These are phyloP conservation scores for Spiraea crenata DNA, from an alignment of 331 rosid genomes.

Conservation along the genomic window DNA sequence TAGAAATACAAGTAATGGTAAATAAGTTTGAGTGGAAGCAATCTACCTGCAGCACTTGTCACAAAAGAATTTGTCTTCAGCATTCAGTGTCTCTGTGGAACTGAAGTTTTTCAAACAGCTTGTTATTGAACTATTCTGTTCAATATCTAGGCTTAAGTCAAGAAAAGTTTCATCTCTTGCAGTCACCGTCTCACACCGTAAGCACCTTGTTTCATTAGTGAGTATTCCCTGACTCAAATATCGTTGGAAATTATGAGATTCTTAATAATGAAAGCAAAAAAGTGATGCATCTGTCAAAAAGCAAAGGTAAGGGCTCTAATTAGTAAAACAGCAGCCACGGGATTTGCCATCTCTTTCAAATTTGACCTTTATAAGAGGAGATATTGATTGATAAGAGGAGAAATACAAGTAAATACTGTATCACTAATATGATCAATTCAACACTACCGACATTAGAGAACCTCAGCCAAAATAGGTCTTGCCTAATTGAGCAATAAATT, in stretches of 20 bases:
- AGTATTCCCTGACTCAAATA: slow-evolving; percentile 80
- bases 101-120: slow-evolving; percentile 99
- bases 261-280: neutral
- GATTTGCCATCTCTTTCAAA: neutral
- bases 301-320: neutral
- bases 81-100: slow-evolving; percentile 93
- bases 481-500: neutral
- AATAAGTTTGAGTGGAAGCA: neutral
- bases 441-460: neutral
- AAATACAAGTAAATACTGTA: neutral
- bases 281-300: neutral
- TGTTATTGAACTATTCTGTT: slow-evolving; percentile 97
- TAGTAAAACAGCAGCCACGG: neutral
- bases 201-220: slow-evolving; percentile 96
- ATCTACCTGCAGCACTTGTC: slow-evolving; percentile 99
- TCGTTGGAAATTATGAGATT: slow-evolving; percentile 37
- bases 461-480: neutral
- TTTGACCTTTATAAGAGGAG: neutral
- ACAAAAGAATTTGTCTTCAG: slow-evolving; percentile 97
- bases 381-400: neutral
- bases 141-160: slow-evolving; percentile 98
- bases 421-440: neutral
- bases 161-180: slow-evolving; percentile 95
- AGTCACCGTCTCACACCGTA: slow-evolving; percentile 98
- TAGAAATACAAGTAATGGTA: slow-evolving; percentile 1